phyloP scores from a whole-genome alignment of 768 basidiomycete genomes.

The Sarcomyxa edulis region DNA sequence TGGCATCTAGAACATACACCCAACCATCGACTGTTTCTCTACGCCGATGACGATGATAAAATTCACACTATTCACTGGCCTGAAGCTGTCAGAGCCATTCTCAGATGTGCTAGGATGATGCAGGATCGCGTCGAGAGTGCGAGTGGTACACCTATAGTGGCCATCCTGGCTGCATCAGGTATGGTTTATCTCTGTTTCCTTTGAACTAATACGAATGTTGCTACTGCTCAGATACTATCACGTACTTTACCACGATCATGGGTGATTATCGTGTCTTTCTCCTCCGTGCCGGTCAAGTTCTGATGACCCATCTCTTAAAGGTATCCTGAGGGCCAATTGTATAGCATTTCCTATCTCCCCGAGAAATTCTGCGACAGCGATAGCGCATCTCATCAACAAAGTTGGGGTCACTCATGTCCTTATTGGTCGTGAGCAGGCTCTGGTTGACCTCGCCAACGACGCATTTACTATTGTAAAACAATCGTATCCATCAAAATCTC shows the following conservation, averaged over 20 bases:
- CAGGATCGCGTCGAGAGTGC: constrained; percentile 1
- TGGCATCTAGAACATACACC: constrained; percentile 16
- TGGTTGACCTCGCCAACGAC: too few species aligned
- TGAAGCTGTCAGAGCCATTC: constrained; percentile 17
- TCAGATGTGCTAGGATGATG: constrained; percentile 12
- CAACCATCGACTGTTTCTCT: constrained; percentile 19
- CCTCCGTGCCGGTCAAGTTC: too few species aligned
- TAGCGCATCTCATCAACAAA: constrained; percentile 19
- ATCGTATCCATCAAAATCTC: too few species aligned
- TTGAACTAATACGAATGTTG: neutral
- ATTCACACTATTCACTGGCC: constrained; percentile 14
- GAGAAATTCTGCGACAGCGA: constrained; percentile 24
- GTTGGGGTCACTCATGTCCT: constrained; percentile 12
- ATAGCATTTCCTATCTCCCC: constrained; percentile 26
- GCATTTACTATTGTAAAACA: too few species aligned
- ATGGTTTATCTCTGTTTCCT: neutral
- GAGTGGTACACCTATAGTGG: constrained; percentile 1
- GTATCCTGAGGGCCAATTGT: constrained; percentile 6
- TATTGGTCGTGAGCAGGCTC: too few species aligned
- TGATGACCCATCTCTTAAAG: too few species aligned
- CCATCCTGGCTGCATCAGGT: constrained; percentile 6
- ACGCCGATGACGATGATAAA: constrained; percentile 9
- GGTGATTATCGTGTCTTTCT: too few species aligned
- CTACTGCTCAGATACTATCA: constrained; percentile 16
- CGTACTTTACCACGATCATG: constrained; percentile 11